Evolutionary conservation across 140 eudicot species (phyloP), one percentile per base, ranked within the genome.

Genomic region (Oenanthe javanica): DNA sequence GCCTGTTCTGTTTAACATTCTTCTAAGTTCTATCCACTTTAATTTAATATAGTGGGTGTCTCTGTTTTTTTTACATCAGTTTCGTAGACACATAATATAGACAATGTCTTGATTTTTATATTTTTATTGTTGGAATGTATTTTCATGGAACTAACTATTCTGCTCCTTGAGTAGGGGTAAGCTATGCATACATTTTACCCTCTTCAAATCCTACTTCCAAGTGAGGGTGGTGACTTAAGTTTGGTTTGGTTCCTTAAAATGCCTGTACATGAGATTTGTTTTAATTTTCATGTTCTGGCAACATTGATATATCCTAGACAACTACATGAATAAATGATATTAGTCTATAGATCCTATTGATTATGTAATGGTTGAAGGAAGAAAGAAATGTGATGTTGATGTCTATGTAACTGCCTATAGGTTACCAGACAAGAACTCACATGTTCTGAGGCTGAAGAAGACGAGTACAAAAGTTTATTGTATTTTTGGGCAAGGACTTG

Each of bases 361-460:
- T 66, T 10, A 2, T 19, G 31, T 45, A 19, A 13, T 18, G 76
- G 14, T 72, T 72, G 25, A 43, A 40, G 72, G 11, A n/a, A 72
- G 31, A 10, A 19, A 45, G n/a, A 75, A 75, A 27, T 47, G 66
- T 77, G 66, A 77, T 76, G 45, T 74, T 74, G 21, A 46, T 9
- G 78, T 27, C 72, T 52, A 36, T 78, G 79, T 46, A 70, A 70
- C 64, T 79, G 86, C 64, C 72, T 50, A 31, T 72, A 9, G 16
- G 54, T 71, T 59, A 19, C 72, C 75, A 59, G 77, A 79, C 82
- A 83, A 83, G 77, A 47, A 79, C 40, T 83, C 86, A 79, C 86
- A 83, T 79, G 86, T 83, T 79, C 63, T 55, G 67, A 70, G 76
- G 72, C 48, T 48, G 43, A 48, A 49, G 55, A 40, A 72, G 61